Base-by-base conservation (phyloP, 2,329 filamentous ascomycete genomes). In the Sporothrix mexicana region DNA sequence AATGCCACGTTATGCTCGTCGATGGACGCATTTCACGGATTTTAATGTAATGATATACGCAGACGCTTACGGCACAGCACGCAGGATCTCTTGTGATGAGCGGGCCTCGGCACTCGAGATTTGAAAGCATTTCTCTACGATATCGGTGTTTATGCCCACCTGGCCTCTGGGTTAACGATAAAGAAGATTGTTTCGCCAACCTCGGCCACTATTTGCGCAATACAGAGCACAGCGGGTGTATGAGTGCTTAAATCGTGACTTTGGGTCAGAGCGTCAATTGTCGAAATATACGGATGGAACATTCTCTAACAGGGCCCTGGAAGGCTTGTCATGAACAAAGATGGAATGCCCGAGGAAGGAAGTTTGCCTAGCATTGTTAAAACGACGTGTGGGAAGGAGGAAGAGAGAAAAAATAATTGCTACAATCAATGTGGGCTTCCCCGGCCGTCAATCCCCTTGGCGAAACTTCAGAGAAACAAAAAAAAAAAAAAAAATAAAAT, bases 381-480 rank as follows among this genome's bases (percentile, higher is more conserved):
- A 51, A 17, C 8, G 30, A 36, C 30, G 30, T 7, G 7, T 36
- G 30, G 30, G 30, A 36, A 36, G 30, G 30, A 36, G 30, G 30
- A 36, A 36, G 5, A 36, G 30, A 20, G 36, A 41, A 23, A 25
- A 51, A 41, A n/a, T 17, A 51, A 41, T 10, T 17, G 25, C 15
- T 23, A 20, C 45, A 30, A 2, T 36, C 51, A 36, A 25, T 17
- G 61, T 55, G 59, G 41, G 20, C 17, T 6, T 3, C 25, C 47
- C 73, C 67, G 51, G 59, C 64, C 23, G 68, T 7, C 51, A 61
- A 74, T 73, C 61, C 12, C 47, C 74, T 76, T 76, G 74, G 73
- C 75, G 73, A 76, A 76, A 76, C 74, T 70, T 70, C 41, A 51
- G 64, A 68, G 64, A 73, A 73, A 74, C 72, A 45, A 67, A 13